Conservation (phyloP, 1,139 yeast species). For the Arxiozyma heterogenica region DNA sequence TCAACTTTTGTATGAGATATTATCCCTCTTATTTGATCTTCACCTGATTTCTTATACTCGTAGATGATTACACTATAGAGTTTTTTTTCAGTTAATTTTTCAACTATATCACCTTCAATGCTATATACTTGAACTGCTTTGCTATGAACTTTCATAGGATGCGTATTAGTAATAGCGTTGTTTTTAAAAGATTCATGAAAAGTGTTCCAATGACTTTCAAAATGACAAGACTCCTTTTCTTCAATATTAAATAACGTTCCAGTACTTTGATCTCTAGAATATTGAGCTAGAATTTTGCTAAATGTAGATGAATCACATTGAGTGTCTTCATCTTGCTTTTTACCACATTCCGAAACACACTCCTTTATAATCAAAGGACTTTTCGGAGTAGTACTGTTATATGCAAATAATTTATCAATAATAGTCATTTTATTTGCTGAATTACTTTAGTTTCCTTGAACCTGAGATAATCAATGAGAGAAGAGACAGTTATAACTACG, state of each 20-base stretch:
- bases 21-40: constrained; percentile 31
- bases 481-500: not conserved
- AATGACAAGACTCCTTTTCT: constrained; percentile 26
- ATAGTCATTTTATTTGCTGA: not conserved
- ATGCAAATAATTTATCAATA: not conserved
- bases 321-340: not conserved
- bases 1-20: constrained; percentile 23
- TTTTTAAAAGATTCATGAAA: constrained; percentile 7
- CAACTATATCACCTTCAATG: constrained; percentile 14
- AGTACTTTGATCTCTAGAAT: constrained; percentile 24
- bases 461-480: not conserved
- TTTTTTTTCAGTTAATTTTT: constrained; percentile 16
- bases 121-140: constrained; percentile 17
- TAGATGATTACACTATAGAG: constrained; percentile 24
- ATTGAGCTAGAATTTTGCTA: constrained; percentile 31
- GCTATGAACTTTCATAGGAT: constrained; percentile 5
- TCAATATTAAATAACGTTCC: constrained; percentile 20
- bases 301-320: constrained; percentile 30
- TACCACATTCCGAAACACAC: not conserved
- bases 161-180: not conserved
- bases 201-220: constrained; percentile 25
- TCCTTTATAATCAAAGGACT: not conserved
- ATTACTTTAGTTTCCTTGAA: not conserved
- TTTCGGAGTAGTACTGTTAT: constrained; percentile 1
- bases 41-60: constrained; percentile 25